phyloP scores from a whole-genome alignment of 2,329 filamentous ascomycete species.

The Arachnomyces sp. region DNA sequence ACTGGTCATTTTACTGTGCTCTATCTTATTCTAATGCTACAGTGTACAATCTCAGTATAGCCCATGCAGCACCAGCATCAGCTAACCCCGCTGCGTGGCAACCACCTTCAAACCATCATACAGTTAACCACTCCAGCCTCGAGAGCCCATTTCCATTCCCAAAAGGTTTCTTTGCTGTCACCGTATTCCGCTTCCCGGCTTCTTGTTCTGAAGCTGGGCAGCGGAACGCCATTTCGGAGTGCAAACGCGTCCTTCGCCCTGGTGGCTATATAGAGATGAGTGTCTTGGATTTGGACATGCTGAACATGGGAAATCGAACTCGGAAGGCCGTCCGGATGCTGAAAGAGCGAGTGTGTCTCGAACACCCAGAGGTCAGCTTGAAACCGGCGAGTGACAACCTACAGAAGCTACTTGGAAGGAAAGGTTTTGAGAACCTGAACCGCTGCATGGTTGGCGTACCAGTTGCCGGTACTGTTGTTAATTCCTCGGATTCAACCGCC shows the following conservation, averaged over 20 bases:
- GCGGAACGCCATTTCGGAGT: conserved; percentile 40
- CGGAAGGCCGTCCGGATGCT: conserved; percentile 38
- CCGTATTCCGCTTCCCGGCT: conserved; percentile 40
- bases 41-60: conserved; percentile 37
- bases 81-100: conserved; percentile 36
- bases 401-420: conserved; percentile 37
- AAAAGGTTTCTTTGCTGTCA: conserved; percentile 39
- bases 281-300: conserved; percentile 43
- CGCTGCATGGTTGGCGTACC: conserved; percentile 43
- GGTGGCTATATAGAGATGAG: conserved; percentile 44
- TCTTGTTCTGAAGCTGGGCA: conserved; percentile 38
- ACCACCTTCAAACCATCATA: conserved; percentile 36
- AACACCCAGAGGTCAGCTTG: conserved; percentile 36
- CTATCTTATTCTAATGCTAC: conserved; percentile 40
- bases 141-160: conserved; percentile 40
- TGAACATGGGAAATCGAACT: conserved; percentile 43
- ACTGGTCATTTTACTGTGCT: conserved; percentile 47
- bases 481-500: conserved; percentile 35
- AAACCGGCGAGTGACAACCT: conserved; percentile 42
- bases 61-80: conserved; percentile 24
- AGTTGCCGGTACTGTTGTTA: conserved; percentile 37
- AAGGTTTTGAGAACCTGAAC: conserved; percentile 43
- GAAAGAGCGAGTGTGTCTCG: conserved; percentile 39
- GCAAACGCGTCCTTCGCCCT: conserved; percentile 41
- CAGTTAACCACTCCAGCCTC: conserved; percentile 34